These are phyloP conservation scores for Viridothelium virens DNA, from an alignment of 495 filamentous ascomycete species.

Conservation along the genomic window DNA sequence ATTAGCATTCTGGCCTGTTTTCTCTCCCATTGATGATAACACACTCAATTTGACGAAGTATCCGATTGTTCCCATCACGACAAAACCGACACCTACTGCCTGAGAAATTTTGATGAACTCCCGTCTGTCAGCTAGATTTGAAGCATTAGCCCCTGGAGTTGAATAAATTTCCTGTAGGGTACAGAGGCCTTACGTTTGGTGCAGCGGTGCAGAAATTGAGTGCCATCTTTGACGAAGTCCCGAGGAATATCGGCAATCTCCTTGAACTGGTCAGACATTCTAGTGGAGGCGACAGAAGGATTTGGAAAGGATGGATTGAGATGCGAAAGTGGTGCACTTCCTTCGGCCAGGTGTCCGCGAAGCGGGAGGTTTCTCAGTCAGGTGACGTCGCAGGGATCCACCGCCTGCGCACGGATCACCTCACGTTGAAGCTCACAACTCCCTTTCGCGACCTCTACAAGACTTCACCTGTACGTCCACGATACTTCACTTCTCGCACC, in stretches of 20 bases:
- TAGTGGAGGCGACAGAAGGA: not conserved
- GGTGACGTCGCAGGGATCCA: not conserved
- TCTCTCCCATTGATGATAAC: constrained; percentile 23
- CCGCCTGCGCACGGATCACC: not conserved
- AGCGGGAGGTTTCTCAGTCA: not conserved
- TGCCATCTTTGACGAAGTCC: constrained; percentile 75
- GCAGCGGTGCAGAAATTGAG: constrained; percentile 73
- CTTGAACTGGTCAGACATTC: constrained; percentile 69
- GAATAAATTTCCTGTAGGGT: not conserved
- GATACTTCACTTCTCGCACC: not conserved
- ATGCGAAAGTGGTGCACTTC: not conserved
- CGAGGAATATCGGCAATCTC: constrained; percentile 73
- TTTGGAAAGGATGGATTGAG: not conserved
- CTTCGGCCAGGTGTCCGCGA: not conserved
- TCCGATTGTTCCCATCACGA: constrained; percentile 80
- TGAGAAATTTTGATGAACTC: constrained; percentile 86
- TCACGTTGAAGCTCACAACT: not conserved
- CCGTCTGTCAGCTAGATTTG: constrained; percentile 56
- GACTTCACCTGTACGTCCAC: not conserved
- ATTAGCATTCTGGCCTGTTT: not conserved
- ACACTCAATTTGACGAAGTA: constrained; percentile 91
- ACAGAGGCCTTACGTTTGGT: constrained; percentile 59
- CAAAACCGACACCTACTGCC: constrained; percentile 86
- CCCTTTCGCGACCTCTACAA: not conserved
- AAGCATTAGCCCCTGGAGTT: not conserved